Evolutionary conservation across 768 basidiomycete species (phyloP).

Genomic region (Termitomyces heimii): DNA sequence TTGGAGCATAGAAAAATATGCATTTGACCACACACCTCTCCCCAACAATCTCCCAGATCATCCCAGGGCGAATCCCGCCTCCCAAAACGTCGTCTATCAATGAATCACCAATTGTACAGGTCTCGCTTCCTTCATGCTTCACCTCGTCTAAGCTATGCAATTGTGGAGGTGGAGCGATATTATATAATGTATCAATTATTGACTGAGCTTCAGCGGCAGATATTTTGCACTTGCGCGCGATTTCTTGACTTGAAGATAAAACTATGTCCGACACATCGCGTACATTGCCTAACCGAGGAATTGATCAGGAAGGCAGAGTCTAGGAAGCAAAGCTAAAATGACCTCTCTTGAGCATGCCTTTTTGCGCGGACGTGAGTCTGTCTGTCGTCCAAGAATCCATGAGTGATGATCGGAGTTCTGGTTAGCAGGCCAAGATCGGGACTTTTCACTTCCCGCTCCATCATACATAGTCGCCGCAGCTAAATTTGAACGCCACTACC

Average conservation of each 20-base stretch:
- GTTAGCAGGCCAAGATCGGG: too few relatives aligned
- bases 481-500: too few relatives aligned
- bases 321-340: neutral
- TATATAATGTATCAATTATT: constrained; percentile 46
- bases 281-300: constrained; percentile 37
- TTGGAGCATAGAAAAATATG: neutral
- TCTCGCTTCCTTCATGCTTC: constrained; percentile 30
- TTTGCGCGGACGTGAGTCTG: constrained; percentile 6
- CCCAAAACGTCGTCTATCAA: constrained; percentile 64
- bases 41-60: constrained; percentile 84
- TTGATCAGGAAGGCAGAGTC: neutral
- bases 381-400: constrained; percentile 3
- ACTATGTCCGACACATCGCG: constrained; percentile 43
- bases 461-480: too few relatives aligned
- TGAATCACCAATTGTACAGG: constrained; percentile 70
- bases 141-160: constrained; percentile 36
- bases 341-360: constrained; percentile 25
- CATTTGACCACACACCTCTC: constrained; percentile 58
- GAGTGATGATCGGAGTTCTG: neutral
- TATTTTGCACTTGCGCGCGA: constrained; percentile 52
- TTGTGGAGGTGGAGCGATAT: constrained; percentile 28
- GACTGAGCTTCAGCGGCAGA: constrained; percentile 41
- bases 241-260: constrained; percentile 39
- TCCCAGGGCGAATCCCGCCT: constrained; percentile 74
- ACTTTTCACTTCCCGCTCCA: too few relatives aligned